Evolutionary conservation across 352 stramenopile species (phyloP).

Genomic region (Stephanocyclus meneghinianus): DNA sequence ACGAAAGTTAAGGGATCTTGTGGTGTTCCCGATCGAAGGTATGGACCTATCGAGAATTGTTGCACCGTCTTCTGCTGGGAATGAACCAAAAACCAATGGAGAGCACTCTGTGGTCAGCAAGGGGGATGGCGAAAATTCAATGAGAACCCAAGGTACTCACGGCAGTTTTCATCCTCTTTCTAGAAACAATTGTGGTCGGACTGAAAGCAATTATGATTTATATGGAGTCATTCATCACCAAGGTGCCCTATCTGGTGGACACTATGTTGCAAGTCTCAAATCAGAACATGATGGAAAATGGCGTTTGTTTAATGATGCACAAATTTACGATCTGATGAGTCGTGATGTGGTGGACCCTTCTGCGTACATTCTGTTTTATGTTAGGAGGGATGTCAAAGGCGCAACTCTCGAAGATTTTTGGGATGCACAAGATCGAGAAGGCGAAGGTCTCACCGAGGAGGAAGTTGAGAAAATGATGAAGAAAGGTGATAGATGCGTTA

Average conservation of each 20-base stretch:
- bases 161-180: conserved; percentile 49
- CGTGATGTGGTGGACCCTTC: conserved; percentile 81
- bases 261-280: conserved; percentile 89
- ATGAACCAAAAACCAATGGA: conserved; percentile 13
- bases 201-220: conserved; percentile 89
- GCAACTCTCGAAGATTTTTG: conserved; percentile 80
- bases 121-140: conserved; percentile 15
- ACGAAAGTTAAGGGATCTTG: conserved; percentile 94
- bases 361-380: conserved; percentile 85
- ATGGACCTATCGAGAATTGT: conserved; percentile 86
- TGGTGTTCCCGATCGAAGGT: conserved; percentile 93
- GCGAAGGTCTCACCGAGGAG: conserved; percentile 76
- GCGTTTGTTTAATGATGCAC: conserved; percentile 97
- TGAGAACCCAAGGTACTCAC: conserved; percentile 7
- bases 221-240: conserved; percentile 98
- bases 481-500: conserved; percentile 64
- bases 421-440: conserved; percentile 70
- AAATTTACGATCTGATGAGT: conserved; percentile 79
- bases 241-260: conserved; percentile 90
- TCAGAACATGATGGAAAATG: conserved; percentile 89
- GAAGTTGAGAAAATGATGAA: conserved; percentile 80
- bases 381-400: conserved; percentile 76
- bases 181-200: conserved; percentile 43
- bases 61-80: conserved; percentile 45
- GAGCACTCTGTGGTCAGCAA: conserved; percentile 10